Evolutionary conservation across 2,329 filamentous ascomycete genomes (phyloP).

Genomic region (Alternaria rosae): DNA sequence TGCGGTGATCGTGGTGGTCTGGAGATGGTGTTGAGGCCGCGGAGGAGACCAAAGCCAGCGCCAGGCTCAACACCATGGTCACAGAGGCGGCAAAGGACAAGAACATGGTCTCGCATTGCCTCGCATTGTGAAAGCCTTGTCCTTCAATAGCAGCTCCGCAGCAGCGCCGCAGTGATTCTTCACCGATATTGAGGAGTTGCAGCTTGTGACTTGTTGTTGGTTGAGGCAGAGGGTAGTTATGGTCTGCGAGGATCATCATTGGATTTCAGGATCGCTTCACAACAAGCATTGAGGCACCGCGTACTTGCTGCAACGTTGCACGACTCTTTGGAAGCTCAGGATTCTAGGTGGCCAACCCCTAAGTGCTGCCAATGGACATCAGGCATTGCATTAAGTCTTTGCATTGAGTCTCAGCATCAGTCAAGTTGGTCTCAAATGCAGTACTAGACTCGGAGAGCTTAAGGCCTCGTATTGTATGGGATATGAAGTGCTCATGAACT

Average conservation of each 20-base stretch:
- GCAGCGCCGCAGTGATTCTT: background rate
- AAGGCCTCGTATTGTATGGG: background rate
- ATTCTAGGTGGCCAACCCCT: background rate
- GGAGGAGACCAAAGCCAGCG: background rate
- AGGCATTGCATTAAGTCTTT: background rate
- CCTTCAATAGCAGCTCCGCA: background rate
- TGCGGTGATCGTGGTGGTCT: background rate
- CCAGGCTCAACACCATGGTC: background rate
- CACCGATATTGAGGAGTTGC: background rate
- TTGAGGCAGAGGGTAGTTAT: background rate
- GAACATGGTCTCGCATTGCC: background rate
- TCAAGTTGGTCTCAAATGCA: background rate
- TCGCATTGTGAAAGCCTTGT: background rate
- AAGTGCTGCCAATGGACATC: background rate
- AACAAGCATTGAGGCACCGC: background rate
- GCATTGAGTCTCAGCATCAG: background rate
- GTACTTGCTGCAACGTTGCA: background rate
- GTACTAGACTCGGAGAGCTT: background rate
- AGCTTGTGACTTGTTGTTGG: background rate
- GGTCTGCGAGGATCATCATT: background rate
- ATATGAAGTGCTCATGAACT: background rate
- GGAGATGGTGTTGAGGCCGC: constrained; percentile 1
- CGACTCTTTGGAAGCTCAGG: background rate
- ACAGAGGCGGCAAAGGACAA: background rate
- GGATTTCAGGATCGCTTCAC: background rate